phyloP scores from a whole-genome alignment of 2,329 filamentous ascomycete genomes.

The Metarhizium brunneum region DNA sequence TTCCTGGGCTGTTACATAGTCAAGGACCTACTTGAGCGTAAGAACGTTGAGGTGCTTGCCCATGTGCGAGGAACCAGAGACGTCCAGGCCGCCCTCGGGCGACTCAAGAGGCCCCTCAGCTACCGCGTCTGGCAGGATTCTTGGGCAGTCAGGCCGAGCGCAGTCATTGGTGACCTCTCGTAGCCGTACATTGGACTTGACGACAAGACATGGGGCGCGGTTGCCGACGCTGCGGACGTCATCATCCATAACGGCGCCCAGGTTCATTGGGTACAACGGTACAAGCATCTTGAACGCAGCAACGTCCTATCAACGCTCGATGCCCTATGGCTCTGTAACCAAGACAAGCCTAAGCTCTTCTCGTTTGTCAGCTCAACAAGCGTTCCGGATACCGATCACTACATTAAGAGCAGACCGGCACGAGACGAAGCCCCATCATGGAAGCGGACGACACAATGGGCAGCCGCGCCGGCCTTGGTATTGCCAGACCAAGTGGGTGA shows the following conservation, averaged over 20 bases:
- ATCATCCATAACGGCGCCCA: conserved; percentile 76
- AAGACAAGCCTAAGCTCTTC: conserved; percentile 69
- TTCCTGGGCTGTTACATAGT: conserved; percentile 80
- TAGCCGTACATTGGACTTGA: conserved; percentile 67
- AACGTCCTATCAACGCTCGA: conserved; percentile 82
- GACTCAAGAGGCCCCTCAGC: conserved; percentile 57
- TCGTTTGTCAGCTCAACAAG: conserved; percentile 69
- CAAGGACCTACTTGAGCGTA: conserved; percentile 58
- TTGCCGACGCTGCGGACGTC: conserved; percentile 60
- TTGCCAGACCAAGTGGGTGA: too few species aligned
- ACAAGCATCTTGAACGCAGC: conserved; percentile 55
- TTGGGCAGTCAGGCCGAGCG: conserved; percentile 57
- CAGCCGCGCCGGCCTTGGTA: conserved; percentile 64
- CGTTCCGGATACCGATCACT: conserved; percentile 74
- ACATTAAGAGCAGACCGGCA: conserved; percentile 41
- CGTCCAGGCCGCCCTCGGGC: conserved; percentile 47
- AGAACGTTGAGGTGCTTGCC: conserved; percentile 41
- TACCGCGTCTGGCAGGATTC: conserved; percentile 71
- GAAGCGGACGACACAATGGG: conserved; percentile 73
- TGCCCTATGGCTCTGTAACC: conserved; percentile 63
- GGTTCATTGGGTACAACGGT: conserved; percentile 75
- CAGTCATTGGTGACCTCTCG: conserved; percentile 64
- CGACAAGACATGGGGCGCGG: conserved; percentile 51
- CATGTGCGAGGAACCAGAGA: conserved; percentile 60
- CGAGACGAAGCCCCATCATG: conserved; percentile 54